These are phyloP conservation scores for Lizonia empirigonia DNA, from an alignment of 2,329 filamentous ascomycete genomes.

Conservation along the genomic window DNA sequence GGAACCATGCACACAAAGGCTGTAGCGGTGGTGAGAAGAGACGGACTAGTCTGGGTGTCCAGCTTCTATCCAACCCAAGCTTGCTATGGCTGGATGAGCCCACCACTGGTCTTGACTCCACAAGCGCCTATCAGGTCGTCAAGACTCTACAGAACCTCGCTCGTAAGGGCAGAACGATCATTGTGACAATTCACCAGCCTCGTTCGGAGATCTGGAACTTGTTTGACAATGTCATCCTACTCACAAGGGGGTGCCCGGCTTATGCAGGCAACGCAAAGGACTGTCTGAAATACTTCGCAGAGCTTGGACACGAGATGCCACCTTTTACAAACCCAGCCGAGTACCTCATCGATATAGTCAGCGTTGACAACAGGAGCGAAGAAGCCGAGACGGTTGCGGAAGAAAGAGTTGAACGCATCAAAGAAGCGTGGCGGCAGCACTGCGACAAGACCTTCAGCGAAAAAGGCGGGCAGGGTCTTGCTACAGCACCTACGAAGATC, in stretches of 20 bases:
- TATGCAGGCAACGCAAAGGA: slow-evolving; percentile 67
- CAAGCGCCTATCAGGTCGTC: slow-evolving; percentile 75
- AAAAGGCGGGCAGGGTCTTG: slow-evolving; percentile 14
- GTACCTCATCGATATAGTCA: slow-evolving; percentile 74
- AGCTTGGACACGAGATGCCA: slow-evolving; percentile 65
- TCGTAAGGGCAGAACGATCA: slow-evolving; percentile 70
- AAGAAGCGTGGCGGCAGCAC: slow-evolving; percentile 61
- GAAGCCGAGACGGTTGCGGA: slow-evolving; percentile 67
- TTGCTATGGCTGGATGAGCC: slow-evolving; percentile 80
- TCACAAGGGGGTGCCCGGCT: slow-evolving; percentile 70
- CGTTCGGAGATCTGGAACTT: slow-evolving; percentile 80
- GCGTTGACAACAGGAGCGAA: slow-evolving; percentile 72
- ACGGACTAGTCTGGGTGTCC: slow-evolving; percentile 76
- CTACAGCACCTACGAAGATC: background rate
- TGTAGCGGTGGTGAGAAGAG: slow-evolving; percentile 82
- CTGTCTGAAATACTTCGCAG: slow-evolving; percentile 68
- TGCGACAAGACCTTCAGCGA: slow-evolving; percentile 19
- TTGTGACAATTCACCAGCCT: slow-evolving; percentile 78
- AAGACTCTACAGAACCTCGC: slow-evolving; percentile 72
- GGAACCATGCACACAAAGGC: slow-evolving; percentile 71
- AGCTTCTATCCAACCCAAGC: slow-evolving; percentile 78
- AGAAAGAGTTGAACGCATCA: slow-evolving; percentile 65
- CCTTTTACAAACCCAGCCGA: slow-evolving; percentile 80
- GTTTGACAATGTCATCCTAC: slow-evolving; percentile 73
- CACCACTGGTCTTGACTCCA: slow-evolving; percentile 76